Base-by-base conservation (phyloP, 139 green algal species). In the Raphidocelis subcapitata region DNA sequence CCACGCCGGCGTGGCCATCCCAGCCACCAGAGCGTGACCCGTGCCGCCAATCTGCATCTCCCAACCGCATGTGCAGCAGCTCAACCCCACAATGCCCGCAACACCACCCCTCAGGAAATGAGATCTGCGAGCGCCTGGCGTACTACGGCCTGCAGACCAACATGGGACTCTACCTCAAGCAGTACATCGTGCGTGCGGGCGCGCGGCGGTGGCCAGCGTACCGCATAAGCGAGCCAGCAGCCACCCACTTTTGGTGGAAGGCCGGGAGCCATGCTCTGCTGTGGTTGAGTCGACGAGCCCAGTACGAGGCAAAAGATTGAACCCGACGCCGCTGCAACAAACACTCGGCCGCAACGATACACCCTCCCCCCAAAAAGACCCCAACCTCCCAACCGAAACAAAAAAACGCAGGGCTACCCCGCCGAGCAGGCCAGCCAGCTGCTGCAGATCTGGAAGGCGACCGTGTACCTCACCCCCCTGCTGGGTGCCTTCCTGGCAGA, bases 401-500 rank as follows among this genome's bases (percentile, higher is more conserved):
- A 77, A 56, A 77, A 70, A 37, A 51, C 67, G 5, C 24, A 68
- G 21, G 69, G 60, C 31, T 74, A 77, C 69, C 60, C 76, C 2
- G 71, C 71, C 46, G 71, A 70, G 47, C 4, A 21, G 12, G 61
- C 71, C 5, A 74, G 64, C 18, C 64, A 73, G 65, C 41, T 71
- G 71, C 32, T 77, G 62, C 56, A 54, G 24, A 18, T 15, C 95
- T 94, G 72, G 80, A 87, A 62, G 90, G 94, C 44, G 89, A 91
- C 21, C 90, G 89, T 73, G 70, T 97, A 97, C 83, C 65, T 94
- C 14, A 94, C 92, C 0, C 92, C 92, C 20, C 75, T 97, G 26
- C 64, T 96, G 31, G 92, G 92, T 24, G 92, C 93, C 12, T 94
- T 85, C 79, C 80, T 97, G 72, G 91, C 89, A 24, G 92, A 97